Percentiles rank a stretch among this genome's conserved stretches.
These are phyloP conservation scores for Botrytis elliptica DNA, from an alignment of 2,329 filamentous ascomycete genomes.

Conservation along the genomic window DNA sequence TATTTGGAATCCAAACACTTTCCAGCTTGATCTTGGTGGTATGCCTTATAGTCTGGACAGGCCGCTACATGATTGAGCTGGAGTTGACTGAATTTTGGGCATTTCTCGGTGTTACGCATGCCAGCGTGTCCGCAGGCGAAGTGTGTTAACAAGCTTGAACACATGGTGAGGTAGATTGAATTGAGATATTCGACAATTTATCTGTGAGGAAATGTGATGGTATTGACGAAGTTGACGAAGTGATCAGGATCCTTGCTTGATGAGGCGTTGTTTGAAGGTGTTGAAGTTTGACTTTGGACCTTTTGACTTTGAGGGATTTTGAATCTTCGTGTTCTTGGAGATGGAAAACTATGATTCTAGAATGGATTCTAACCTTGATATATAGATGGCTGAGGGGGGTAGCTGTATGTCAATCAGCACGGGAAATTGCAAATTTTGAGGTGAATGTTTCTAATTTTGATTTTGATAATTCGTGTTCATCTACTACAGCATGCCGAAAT, in stretches of 20 bases:
- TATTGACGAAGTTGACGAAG: not conserved
- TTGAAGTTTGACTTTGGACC: too few species aligned
- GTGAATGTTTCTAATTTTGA: not conserved
- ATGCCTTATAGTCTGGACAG: not conserved
- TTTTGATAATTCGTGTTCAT: too few species aligned
- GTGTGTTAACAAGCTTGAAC: not conserved
- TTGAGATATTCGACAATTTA: not conserved
- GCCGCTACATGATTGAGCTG: not conserved
- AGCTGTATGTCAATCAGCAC: too few species aligned
- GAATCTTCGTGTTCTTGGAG: too few species aligned
- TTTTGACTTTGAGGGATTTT: too few species aligned
- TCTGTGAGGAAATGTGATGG: too few species aligned
- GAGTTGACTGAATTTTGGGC: not conserved
- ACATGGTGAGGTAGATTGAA: not conserved
- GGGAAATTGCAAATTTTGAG: not conserved
- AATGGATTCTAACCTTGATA: not conserved
- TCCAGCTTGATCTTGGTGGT: not conserved
- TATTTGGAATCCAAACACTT: not conserved
- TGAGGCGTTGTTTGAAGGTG: too few species aligned
- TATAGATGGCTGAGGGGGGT: not conserved
- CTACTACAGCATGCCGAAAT: too few species aligned
- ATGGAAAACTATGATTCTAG: not conserved
- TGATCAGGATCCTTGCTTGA: not conserved
- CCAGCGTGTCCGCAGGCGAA: not conserved
- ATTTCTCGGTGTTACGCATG: not conserved